Conservation (phyloP, 495 filamentous ascomycete genomes). For the Neurospora terricola region DNA sequence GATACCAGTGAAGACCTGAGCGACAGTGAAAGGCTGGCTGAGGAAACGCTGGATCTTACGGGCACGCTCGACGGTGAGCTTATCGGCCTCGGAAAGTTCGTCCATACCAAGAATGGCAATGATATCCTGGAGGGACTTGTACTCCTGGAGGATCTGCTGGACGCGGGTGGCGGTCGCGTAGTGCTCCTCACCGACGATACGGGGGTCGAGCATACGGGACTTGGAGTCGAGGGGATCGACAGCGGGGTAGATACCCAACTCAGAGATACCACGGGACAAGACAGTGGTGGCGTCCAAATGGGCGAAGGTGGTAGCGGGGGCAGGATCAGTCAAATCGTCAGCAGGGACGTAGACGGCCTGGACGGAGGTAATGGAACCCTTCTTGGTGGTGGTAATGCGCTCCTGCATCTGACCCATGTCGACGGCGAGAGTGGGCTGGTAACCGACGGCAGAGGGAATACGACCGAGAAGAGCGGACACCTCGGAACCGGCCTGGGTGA, state of each 20-base stretch:
- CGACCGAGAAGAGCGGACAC: constrained; percentile 98
- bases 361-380: constrained; percentile 99
- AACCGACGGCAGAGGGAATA: constrained; percentile 99
- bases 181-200: constrained; percentile 95
- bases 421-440: constrained; percentile 98
- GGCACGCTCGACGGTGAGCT: constrained; percentile 99
- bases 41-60: constrained; percentile 99
- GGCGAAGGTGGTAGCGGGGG: constrained; percentile 98
- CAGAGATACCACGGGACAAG: constrained; percentile 99
- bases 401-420: constrained; percentile 99
- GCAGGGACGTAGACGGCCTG: constrained; percentile 99
- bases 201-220: constrained; percentile 98
- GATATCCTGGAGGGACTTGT: constrained; percentile 99
- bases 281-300: constrained; percentile 99
- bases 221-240: constrained; percentile 99
- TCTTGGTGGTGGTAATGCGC: constrained; percentile 98
- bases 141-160: constrained; percentile 99
- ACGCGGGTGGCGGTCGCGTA: constrained; percentile 90
- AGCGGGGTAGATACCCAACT: constrained; percentile 99
- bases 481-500: constrained; percentile 99
- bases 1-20: constrained; percentile 98
- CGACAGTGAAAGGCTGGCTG: constrained; percentile 97
- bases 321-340: constrained; percentile 99
- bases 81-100: constrained; percentile 96
- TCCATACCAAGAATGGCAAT: constrained; percentile 99